Evolutionary conservation across 177 flowering plant genomes (phyloP).

Genomic region (Tripterygium wilfordii): DNA sequence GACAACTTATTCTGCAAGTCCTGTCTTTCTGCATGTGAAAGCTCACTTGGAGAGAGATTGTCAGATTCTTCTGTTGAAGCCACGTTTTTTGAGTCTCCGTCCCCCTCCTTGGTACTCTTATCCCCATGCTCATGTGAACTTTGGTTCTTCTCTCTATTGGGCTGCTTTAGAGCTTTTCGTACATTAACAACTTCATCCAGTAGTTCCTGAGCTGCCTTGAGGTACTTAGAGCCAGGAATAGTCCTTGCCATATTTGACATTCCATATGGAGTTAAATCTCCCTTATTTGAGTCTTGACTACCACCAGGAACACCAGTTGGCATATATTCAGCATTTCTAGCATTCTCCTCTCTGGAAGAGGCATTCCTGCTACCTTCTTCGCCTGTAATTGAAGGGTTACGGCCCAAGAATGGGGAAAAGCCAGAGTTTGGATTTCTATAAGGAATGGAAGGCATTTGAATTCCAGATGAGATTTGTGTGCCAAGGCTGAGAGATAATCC

Average conservation of each 20-base stretch:
- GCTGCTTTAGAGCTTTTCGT: constrained; percentile 62
- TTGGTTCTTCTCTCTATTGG: constrained; percentile 34
- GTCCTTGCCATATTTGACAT: constrained; percentile 42
- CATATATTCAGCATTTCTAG: constrained; percentile 26
- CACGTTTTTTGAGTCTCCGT: constrained; percentile 33
- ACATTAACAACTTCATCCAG: constrained; percentile 95
- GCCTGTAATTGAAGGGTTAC: constrained; percentile 34
- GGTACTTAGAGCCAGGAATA: constrained; percentile 72
- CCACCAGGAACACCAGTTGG: constrained; percentile 28
- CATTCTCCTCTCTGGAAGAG: constrained; percentile 38
- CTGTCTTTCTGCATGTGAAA: constrained; percentile 73
- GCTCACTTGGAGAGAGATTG: constrained; percentile 34
- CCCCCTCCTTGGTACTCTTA: constrained; percentile 38
- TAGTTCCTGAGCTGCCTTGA: constrained; percentile 80
- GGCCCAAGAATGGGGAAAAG: constrained; percentile 42
- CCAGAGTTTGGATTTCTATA: constrained; percentile 38
- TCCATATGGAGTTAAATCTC: constrained; percentile 40
- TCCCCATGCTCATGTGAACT: constrained; percentile 5
- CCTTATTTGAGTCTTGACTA: constrained; percentile 34
- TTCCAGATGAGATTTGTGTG: constrained; percentile 62
- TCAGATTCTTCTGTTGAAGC: constrained; percentile 42
- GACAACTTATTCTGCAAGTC: constrained; percentile 76
- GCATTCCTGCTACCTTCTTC: constrained; percentile 34
- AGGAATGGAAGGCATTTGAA: constrained; percentile 46
- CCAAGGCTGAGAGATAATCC: constrained; percentile 82